A percentile compares a stretch with the other conserved stretches of the same genome.
Evolutionary conservation across 306 rosid genomes (phyloP).

Genomic region (Bauhinia variegata): DNA sequence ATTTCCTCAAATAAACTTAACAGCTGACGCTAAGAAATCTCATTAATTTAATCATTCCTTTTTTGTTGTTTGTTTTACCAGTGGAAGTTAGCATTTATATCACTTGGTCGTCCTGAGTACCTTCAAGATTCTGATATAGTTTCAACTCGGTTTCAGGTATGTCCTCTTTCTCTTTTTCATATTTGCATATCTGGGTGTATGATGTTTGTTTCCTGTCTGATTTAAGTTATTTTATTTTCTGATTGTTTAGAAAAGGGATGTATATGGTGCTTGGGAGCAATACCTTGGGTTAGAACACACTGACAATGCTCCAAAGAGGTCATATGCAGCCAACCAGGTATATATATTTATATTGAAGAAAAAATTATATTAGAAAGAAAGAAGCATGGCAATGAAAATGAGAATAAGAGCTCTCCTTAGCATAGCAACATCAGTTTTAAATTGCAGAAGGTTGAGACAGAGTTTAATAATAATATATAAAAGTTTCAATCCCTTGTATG

Average conservation of each 20-base stretch:
- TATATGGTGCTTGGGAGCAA: conserved; percentile 98
- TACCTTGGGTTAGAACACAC: conserved; percentile 97
- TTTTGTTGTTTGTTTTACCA: conserved; percentile 31
- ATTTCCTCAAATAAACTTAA: too few species aligned
- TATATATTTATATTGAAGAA: background rate
- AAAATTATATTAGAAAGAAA: background rate
- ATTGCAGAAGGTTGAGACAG: too few species aligned
- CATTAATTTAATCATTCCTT: conserved; percentile 4
- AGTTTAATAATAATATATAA: too few species aligned
- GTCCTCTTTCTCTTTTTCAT: conserved; percentile 22
- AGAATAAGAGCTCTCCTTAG: too few species aligned
- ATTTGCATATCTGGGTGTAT: background rate
- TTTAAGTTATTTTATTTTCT: conserved; percentile 8
- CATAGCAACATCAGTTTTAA: too few species aligned
- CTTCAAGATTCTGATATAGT: conserved; percentile 78
- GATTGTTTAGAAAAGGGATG: conserved; percentile 69
- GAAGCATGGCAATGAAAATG: too few species aligned
- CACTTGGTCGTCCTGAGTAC: conserved; percentile 91
- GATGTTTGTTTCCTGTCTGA: too few species aligned
- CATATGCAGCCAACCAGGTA: conserved; percentile 78
- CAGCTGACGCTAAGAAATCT: too few species aligned
- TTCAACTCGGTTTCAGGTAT: conserved; percentile 86
- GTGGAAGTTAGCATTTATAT: conserved; percentile 96
- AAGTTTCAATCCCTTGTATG: too few species aligned
- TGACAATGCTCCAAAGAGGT: conserved; percentile 74